phyloP scores from a whole-genome alignment of 768 basidiomycete species.

The Agrocybe chaxingu region DNA sequence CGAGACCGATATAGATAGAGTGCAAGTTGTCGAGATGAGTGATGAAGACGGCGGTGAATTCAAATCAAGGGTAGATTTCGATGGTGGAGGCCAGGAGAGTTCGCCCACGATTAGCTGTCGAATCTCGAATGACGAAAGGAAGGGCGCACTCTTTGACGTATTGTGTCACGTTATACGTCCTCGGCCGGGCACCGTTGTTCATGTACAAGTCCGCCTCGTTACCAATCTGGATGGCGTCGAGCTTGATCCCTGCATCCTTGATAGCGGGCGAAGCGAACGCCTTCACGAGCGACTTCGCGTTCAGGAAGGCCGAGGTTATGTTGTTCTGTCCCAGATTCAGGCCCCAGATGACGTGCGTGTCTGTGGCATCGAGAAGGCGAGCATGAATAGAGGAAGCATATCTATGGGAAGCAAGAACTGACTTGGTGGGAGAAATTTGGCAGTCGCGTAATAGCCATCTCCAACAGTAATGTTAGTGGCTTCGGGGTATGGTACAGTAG shows the following conservation, averaged over 20 bases:
- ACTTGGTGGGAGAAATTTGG: conserved; percentile 50
- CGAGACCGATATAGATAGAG: not conserved
- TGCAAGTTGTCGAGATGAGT: not conserved
- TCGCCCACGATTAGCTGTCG: too few species aligned
- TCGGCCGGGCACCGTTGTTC: conserved; percentile 39
- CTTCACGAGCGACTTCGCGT: conserved; percentile 43
- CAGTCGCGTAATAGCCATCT: conserved; percentile 50
- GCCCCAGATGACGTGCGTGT: conserved; percentile 64
- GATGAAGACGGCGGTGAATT: too few species aligned
- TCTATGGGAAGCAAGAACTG: conserved; percentile 10
- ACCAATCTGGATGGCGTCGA: conserved; percentile 61
- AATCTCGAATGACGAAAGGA: not conserved
- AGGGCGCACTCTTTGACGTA: conserved; percentile 49
- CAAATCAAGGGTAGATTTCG: too few species aligned
- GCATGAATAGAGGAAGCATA: not conserved
- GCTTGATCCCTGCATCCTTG: conserved; percentile 35
- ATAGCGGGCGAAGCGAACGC: conserved; percentile 44
- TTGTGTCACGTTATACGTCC: conserved; percentile 31
- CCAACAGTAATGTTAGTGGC: conserved; percentile 60
- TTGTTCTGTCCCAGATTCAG: conserved; percentile 60
- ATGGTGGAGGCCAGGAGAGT: too few species aligned
- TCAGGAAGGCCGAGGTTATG: conserved; percentile 45
- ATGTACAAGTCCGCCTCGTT: conserved; percentile 60
- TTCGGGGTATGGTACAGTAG: conserved; percentile 62
- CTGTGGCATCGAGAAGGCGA: conserved; percentile 23